Conservation (phyloP, 2,329 filamentous ascomycete genomes). For the Scedosporium apiospermum region DNA sequence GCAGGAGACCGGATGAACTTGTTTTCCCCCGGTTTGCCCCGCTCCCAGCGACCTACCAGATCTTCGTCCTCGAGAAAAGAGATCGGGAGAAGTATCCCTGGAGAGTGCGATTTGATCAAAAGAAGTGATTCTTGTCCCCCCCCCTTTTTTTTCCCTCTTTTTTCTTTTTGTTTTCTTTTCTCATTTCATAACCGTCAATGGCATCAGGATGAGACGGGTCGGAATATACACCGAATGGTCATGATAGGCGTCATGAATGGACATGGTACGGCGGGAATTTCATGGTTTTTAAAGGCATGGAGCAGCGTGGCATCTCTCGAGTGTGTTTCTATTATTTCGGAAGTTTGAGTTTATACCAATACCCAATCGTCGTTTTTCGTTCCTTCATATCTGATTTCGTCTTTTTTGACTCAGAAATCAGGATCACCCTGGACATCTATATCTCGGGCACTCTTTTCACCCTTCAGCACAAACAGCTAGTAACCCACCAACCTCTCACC, state of each 20-base stretch:
- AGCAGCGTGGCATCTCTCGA: background rate
- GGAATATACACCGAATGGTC: too few relatives aligned
- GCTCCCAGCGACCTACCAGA: slow-evolving; percentile 2
- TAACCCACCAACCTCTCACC: slow-evolving; percentile 5
- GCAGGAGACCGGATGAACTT: background rate
- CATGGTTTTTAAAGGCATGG: background rate
- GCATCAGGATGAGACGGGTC: too few relatives aligned
- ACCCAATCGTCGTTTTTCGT: background rate
- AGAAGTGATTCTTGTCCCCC: background rate
- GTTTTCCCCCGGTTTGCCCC: background rate
- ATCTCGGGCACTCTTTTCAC: background rate
- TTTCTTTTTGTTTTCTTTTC: background rate
- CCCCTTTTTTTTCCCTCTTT: background rate
- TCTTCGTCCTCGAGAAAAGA: background rate
- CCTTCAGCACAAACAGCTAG: background rate
- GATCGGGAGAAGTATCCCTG: slow-evolving; percentile 1
- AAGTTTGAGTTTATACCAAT: background rate
- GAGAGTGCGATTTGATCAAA: background rate
- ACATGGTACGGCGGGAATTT: too few relatives aligned
- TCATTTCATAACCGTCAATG: background rate
- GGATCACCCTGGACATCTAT: background rate
- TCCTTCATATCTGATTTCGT: background rate
- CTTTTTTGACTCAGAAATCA: background rate
- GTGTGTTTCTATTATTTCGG: background rate
- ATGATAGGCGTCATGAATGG: too few relatives aligned